Evolutionary conservation across 2,329 filamentous ascomycete genomes (phyloP).

Genomic region (Monosporascus cannonballus): DNA sequence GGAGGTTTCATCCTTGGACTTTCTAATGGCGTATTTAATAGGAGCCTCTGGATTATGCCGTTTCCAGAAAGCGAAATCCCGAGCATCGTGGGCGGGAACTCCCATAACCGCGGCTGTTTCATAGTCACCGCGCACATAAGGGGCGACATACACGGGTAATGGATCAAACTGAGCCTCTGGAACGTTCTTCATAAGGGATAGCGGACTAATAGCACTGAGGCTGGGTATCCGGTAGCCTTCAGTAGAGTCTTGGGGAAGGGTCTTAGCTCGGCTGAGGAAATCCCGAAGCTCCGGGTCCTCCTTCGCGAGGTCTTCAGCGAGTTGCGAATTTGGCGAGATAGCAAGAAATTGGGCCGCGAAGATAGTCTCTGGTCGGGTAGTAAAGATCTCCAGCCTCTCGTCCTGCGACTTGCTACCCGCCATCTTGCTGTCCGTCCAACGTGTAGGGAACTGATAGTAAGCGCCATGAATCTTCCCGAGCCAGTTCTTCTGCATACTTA

Average conservation of each 20-base stretch:
- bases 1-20: conserved; percentile 42
- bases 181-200: conserved; percentile 48
- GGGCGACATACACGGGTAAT: conserved; percentile 73
- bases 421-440: conserved; percentile 31
- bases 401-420: conserved; percentile 27
- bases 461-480: conserved; percentile 73
- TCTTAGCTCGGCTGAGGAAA: conserved; percentile 61
- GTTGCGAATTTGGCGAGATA: conserved; percentile 65
- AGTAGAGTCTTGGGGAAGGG: conserved; percentile 49
- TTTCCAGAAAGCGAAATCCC: conserved; percentile 77
- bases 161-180: conserved; percentile 47
- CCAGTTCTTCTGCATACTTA: conserved; percentile 84
- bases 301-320: conserved; percentile 57
- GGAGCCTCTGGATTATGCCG: conserved; percentile 56
- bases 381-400: conserved; percentile 65
- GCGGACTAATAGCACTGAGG: conserved; percentile 58
- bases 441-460: conserved; percentile 62
- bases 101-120: conserved; percentile 89
- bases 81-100: conserved; percentile 75
- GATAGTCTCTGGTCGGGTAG: conserved; percentile 80
- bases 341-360: conserved; percentile 82
- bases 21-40: conserved; percentile 57
- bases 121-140: conserved; percentile 81
- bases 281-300: conserved; percentile 55
- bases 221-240: conserved; percentile 62